Base-by-base conservation (phyloP, 2,329 filamentous ascomycete species). In the Colletotrichum limetticola region DNA sequence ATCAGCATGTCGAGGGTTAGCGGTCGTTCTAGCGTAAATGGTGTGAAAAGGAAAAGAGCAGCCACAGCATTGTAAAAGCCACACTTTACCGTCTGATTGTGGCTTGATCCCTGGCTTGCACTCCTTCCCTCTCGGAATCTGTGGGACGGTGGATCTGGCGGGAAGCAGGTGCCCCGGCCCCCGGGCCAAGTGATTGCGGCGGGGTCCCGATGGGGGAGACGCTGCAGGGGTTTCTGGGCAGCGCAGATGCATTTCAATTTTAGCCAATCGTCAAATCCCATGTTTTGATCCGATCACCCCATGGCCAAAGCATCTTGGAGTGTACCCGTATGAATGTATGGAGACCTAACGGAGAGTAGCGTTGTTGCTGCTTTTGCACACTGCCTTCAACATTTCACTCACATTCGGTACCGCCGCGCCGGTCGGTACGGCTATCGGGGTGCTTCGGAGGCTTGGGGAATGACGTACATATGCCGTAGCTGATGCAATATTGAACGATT, bases 1-100 rank as follows among this genome's bases (percentile, higher is more conserved):
- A 52, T 61, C 32, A 35, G n/a, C 58, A 53, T 60, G 53, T 66
- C 46, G 46, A 49, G 16, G 57, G 46, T 37, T 61, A 24, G 32
- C 60, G 59, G 66, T 57, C 70, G 66, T 66, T 72, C 69, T 73
- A 71, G 71, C 61, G 71, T 61, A 35, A 28, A 12, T 42, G 11
- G 49, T 35, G 59, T 58, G 70, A 69, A 66, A 66, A 66, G 56
- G 6, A 49, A 66, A 56, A 61, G 19, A 55, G 28, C 56, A 61
- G 66, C 66, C 66, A 72, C 60, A 66, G n/a, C 37, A 22, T 28
- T 22, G 32, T 57, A 28, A 32, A 53, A 70, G 60, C 66, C 70
- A 65, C 66, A 65, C 8, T 1, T 4, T 19, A 28, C 5, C 22
- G 49, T 52, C 28, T 35, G 14, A 22, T 9, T n/a, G 68, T 37